Conservation (phyloP, 2,329 filamentous ascomycete species). For the Apiospora saccharicola region DNA sequence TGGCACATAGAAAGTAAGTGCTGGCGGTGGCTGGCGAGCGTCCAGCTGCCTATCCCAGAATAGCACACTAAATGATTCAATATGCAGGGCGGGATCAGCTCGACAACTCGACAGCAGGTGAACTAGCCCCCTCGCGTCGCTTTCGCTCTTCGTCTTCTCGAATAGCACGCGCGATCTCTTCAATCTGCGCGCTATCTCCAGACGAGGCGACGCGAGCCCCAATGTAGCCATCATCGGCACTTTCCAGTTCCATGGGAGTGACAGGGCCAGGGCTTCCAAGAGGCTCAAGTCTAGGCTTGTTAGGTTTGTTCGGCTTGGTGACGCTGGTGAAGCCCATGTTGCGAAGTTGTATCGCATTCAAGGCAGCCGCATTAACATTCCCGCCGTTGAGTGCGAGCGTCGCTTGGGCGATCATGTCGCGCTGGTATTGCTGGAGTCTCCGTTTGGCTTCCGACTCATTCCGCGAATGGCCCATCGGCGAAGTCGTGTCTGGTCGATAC, state of each 20-base stretch:
- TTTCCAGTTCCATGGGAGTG: constrained; percentile 66
- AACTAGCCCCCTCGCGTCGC: constrained; percentile 41
- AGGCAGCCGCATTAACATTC: constrained; percentile 41
- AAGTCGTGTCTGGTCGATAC: constrained; percentile 33
- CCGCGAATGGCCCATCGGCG: constrained; percentile 40
- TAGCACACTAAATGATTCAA: constrained; percentile 29
- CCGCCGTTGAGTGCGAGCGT: constrained; percentile 51
- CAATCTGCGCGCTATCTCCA: constrained; percentile 34
- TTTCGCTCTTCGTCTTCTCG: constrained; percentile 44
- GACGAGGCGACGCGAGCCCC: constrained; percentile 40
- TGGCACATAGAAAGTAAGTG: no score
- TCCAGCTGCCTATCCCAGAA: neutral
- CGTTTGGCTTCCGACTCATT: constrained; percentile 57
- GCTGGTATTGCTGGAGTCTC: constrained; percentile 64
- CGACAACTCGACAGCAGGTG: constrained; percentile 41
- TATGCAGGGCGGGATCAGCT: constrained; percentile 41
- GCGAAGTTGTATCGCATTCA: constrained; percentile 46
- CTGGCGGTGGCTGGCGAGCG: neutral
- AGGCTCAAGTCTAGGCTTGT: constrained; percentile 60
- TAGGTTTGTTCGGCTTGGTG: constrained; percentile 53
- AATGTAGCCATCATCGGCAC: constrained; percentile 49
- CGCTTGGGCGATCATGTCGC: constrained; percentile 67
- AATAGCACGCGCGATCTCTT: constrained; percentile 41
- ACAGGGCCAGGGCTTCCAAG: constrained; percentile 67
- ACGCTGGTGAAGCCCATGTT: constrained; percentile 47